Conservation (phyloP, 768 basidiomycete species). For the Lentinus brumalis region DNA sequence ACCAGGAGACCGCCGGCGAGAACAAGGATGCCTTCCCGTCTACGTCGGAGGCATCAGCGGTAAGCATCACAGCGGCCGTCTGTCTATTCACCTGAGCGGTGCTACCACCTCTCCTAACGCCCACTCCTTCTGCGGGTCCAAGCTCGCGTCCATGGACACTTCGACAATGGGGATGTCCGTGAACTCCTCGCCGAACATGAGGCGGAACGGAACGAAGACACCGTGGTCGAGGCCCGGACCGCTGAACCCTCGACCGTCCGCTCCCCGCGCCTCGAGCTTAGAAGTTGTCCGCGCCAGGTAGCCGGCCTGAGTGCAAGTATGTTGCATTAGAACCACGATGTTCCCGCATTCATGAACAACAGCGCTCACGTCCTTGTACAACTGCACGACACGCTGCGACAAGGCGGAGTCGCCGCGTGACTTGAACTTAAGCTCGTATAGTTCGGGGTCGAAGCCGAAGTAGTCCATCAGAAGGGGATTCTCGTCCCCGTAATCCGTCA, state of each 20-base stretch:
- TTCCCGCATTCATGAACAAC: not conserved
- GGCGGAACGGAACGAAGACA: constrained; percentile 75
- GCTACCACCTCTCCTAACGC: constrained; percentile 61
- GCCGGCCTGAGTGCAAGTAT: constrained; percentile 44
- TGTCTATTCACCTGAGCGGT: constrained; percentile 50
- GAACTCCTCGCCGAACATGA: constrained; percentile 76
- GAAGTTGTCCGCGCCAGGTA: constrained; percentile 51
- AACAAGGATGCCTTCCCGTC: constrained; percentile 66
- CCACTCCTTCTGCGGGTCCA: constrained; percentile 67
- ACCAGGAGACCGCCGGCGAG: constrained; percentile 71
- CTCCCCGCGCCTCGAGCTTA: constrained; percentile 56
- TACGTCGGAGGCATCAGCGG: constrained; percentile 29
- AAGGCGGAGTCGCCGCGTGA: constrained; percentile 63
- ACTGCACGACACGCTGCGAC: constrained; percentile 58
- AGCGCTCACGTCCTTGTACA: constrained; percentile 51
- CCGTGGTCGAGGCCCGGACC: constrained; percentile 78
- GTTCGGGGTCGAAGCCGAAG: constrained; percentile 60
- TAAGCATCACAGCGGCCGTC: constrained; percentile 1
- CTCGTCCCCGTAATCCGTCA: constrained; percentile 76
- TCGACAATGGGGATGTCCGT: constrained; percentile 68
- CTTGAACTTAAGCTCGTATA: constrained; percentile 68
- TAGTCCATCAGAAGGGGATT: constrained; percentile 80
- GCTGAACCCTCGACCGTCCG: constrained; percentile 63
- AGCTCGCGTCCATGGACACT: constrained; percentile 62
- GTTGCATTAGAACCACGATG: not conserved